Evolutionary conservation across 2,329 filamentous ascomycete species (phyloP).

Genomic region (Alternaria angustiovoidea): DNA sequence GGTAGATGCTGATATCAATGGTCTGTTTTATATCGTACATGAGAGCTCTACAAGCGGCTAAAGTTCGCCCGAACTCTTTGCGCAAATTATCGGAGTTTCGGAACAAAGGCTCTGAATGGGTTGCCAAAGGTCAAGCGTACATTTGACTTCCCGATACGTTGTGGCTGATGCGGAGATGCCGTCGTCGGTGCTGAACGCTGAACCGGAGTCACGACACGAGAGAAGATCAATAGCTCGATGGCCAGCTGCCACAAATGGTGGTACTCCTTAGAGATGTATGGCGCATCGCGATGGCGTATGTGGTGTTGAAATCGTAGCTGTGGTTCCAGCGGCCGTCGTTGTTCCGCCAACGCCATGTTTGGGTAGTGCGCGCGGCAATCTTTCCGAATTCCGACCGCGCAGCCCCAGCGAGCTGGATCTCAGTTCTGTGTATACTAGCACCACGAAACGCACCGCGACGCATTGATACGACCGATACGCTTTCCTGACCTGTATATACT

Average conservation of each 20-base stretch:
- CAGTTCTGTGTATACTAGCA: background rate
- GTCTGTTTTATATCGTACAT: too few relatives aligned
- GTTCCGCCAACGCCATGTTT: conserved; percentile 20
- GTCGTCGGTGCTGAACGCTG: too few relatives aligned
- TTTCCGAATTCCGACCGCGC: conserved; percentile 13
- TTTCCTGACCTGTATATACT: background rate
- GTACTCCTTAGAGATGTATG: accelerated
- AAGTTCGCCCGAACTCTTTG: too few relatives aligned
- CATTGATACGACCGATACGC: conserved; percentile 17
- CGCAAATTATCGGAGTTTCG: too few relatives aligned
- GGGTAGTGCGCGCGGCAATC: conserved; percentile 10
- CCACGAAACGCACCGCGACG: conserved; percentile 1
- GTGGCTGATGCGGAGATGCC: too few relatives aligned
- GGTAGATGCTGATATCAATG: too few relatives aligned
- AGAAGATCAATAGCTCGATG: too few relatives aligned
- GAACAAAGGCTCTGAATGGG: too few relatives aligned
- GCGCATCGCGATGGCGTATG: background rate
- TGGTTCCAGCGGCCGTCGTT: background rate
- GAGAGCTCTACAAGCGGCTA: too few relatives aligned
- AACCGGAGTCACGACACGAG: too few relatives aligned
- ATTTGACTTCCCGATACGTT: too few relatives aligned
- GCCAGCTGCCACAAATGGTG: accelerated
- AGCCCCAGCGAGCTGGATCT: background rate
- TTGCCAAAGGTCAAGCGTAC: too few relatives aligned
- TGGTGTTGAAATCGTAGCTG: background rate